Base-by-base conservation (phyloP, 805 yeast genomes). In the Cyberlindnera samutprakarnensis region DNA sequence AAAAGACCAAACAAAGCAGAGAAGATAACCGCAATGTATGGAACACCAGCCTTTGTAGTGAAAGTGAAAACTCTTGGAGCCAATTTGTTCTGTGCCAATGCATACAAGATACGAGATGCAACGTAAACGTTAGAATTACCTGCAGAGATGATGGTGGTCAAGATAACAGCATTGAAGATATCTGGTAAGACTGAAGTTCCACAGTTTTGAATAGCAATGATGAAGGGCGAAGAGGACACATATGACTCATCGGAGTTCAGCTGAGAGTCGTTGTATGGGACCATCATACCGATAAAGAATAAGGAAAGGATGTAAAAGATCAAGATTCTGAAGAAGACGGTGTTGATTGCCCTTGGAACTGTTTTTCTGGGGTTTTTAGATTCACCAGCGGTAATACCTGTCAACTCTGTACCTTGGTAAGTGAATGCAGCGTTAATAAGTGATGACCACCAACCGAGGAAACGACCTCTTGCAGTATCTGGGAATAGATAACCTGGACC, bases 371-470 rank as follows among this genome's bases (percentile, higher is more conserved):
- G 87, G 52, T 76, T 75, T 14, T 67, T 66, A 32, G 80, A 64
- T 57, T 81, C 92, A 56, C 87, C 86, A 18, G 83, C 82, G 7
- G 84, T 66, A 31, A 81, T 64, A 56, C 87, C 88, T 18, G 77
- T 75, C 51, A 78, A 66, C 54, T 81, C 92, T 36, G 81, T 76
- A 56, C 88, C 88, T 60, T 79, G 87, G 55, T 72, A 80, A 21
- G 88, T 79, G 64, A 81, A 81, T 13, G 83, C 79, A 16, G 88
- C 84, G 39, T 72, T 72, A 41, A 80, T 70, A 46, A 80, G 62
- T 5, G 86, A 78, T 9, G 75, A 63, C 31, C 78, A 67, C 78
- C 81, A 78, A 34, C 85, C 85, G 35, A 78, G 58, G 48, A 79
- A 78, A 51, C 78, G 65, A 28, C 66, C 82, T 23, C 78, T 73